A percentile compares a stretch with the other conserved stretches of the same genome.
Conservation (phyloP, 805 yeast genomes). For the Nakazawaea ambrosiae region DNA sequence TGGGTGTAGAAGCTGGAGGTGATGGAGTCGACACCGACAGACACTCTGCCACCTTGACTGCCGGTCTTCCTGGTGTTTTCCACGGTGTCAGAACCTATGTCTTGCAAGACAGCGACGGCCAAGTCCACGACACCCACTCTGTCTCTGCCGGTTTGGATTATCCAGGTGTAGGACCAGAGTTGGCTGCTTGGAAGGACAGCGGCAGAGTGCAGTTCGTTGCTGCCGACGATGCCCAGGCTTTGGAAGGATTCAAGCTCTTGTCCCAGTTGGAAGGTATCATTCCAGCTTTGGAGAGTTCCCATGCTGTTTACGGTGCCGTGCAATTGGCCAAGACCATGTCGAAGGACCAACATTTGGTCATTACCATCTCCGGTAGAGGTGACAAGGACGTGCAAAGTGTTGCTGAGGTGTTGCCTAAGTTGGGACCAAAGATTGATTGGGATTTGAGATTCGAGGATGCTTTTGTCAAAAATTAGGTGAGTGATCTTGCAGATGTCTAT, state of each 20-base stretch:
- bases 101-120: conserved; percentile 88
- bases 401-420: conserved; percentile 83
- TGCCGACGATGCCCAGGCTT: conserved; percentile 93
- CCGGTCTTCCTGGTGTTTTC: conserved; percentile 93
- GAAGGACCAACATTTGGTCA: conserved; percentile 73
- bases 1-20: conserved; percentile 99
- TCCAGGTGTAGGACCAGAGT: conserved; percentile 99
- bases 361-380: conserved; percentile 96
- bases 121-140: conserved; percentile 95
- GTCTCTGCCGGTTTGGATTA: conserved; percentile 98
- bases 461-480: conserved; percentile 2
- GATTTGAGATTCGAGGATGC: conserved; percentile 74
- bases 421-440: conserved; percentile 94
- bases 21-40: conserved; percentile 84
- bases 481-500: no score
- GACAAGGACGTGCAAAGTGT: conserved; percentile 98
- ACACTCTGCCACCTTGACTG: conserved; percentile 95
- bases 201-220: conserved; percentile 90
- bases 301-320: conserved; percentile 89
- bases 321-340: conserved; percentile 80
- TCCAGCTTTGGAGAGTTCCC: conserved; percentile 97
- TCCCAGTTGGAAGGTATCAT: conserved; percentile 96
- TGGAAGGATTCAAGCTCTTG: conserved; percentile 80
- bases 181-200: conserved; percentile 89
- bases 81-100: conserved; percentile 96